Base-by-base conservation (phyloP, 2,329 filamentous ascomycete genomes). In the Beauveria rudraprayagi region DNA sequence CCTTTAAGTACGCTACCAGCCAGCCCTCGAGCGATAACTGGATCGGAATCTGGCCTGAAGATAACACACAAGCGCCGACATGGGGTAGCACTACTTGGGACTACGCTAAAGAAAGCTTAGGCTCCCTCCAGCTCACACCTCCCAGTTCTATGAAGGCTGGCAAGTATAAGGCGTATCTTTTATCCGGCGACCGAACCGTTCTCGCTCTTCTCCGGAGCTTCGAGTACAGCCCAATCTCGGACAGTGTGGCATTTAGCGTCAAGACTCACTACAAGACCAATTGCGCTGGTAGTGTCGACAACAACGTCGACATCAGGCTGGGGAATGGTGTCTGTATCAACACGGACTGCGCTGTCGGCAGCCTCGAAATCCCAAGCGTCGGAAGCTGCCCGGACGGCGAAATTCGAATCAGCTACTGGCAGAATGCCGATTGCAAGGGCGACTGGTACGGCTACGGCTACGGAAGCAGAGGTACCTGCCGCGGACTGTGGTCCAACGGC, bases 371-470 rank as follows among this genome's bases (percentile, higher is more conserved):
- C n/a, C 24, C 22, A 3, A 9, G 16, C 9, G 40, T 19, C 11
- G 60, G 60, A 8, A 61, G 24, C 60, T 61, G 60, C 28, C 53
- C 60, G 16, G 28, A 22, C 19, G 60, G 60, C 37, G 37, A 57
- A 22, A n/a, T 61, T 3, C 53, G 53, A 8, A 50, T 61, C 16
- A 61, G 60, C 46, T 61, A 61, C 24, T 61, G 60, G 60, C 52
- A 61, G 24, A 47, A 52, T 14, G 9, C 24, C 4, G 28, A 56
- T 9, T 61, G 60, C 19, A 16, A 6, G 1, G 60, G 60, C 40
- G 26, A 57, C 9, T 61, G 60, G 60, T 61, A 56, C 19, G 60
- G 60, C 3, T 61, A 61, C 10, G 60, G 54, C 11, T 61, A 61
- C 22, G 46, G 46, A 14, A 61, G 60, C 47, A 28, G 60, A 24